These are phyloP conservation scores for Hyaloperonospora brassicae DNA, from an alignment of 352 stramenopile species.

Conservation along the genomic window DNA sequence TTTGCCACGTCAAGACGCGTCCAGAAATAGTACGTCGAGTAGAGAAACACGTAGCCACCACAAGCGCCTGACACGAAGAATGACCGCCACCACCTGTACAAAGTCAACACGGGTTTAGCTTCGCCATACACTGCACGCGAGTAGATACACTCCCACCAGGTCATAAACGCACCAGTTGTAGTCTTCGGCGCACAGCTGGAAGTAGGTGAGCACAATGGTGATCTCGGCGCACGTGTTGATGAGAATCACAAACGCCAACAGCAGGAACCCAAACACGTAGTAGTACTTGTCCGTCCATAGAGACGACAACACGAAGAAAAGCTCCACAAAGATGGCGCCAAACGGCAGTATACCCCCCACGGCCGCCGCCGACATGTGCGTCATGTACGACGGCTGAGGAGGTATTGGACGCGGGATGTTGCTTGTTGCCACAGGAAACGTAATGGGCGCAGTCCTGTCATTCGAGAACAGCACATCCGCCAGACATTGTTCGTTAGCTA, in stretches of 20 bases:
- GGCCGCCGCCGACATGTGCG: slow-evolving; percentile 85
- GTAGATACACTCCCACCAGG: background rate
- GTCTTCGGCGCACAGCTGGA: slow-evolving; percentile 99
- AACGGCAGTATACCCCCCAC: slow-evolving; percentile 98
- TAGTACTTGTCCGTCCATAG: slow-evolving; percentile 99
- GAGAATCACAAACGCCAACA: slow-evolving; percentile 98
- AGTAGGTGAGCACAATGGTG: slow-evolving; percentile 99
- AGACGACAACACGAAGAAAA: slow-evolving; percentile 98
- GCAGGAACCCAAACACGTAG: slow-evolving; percentile 99
- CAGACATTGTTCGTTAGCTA: slow-evolving; percentile 1
- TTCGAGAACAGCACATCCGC: background rate
- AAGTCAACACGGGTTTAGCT: background rate
- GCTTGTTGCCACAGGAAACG: slow-evolving; percentile 95
- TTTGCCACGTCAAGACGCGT: slow-evolving; percentile 92
- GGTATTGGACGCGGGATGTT: slow-evolving; percentile 98
- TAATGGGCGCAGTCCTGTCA: slow-evolving; percentile 70
- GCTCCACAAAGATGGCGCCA: slow-evolving; percentile 98
- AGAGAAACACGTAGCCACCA: slow-evolving; percentile 97
- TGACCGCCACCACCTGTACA: slow-evolving; percentile 93
- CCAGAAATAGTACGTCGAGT: slow-evolving; percentile 98
- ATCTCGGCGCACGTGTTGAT: slow-evolving; percentile 98
- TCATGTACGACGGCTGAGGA: slow-evolving; percentile 98
- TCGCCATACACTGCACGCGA: slow-evolving; percentile 1
- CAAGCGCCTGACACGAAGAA: slow-evolving; percentile 96
- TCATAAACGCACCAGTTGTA: slow-evolving; percentile 96